Base-by-base conservation (phyloP, 768 basidiomycete species). In the Gymnopilus dilepis region DNA sequence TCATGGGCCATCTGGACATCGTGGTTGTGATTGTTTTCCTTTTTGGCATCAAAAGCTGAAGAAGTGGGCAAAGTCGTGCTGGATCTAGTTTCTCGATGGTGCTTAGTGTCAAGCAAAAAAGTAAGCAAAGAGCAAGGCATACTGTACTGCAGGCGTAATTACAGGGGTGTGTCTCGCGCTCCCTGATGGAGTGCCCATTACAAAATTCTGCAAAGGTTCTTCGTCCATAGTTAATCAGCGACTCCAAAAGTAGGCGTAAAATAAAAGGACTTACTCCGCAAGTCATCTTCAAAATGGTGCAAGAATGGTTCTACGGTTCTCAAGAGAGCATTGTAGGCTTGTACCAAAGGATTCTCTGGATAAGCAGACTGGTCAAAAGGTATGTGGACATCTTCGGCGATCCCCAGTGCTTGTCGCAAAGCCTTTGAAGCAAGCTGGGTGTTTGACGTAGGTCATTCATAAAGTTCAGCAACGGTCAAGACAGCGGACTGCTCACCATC, bases 351-450 rank as follows among this genome's bases (percentile, higher is more conserved):
- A 56, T 77, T 70, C 0, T 70, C 59, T 9, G 67, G 53, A 53
- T 73, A 74, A 1, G 65, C 61, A 0, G 72, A 65, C 15, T 74
- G 67, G 40, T 74, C 67, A 58, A 80, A 77, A n/a, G 76, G 69
- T 1, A 53, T 43, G 11, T 60, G 60, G 17, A 61, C 34, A 13
- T 70, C 70, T 30, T 65, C 34, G 52, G 63, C 45, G 40, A 69
- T 56, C 22, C 69, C 68, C 17, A 76, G 69, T 37, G 70, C 70
- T 4, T 64, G 67, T 54, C 72, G 70, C 58, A 82, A 70, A 19
- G 78, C 79, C 19, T 59, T 48, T 52, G 77, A 75, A 4, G 80
- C 80, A 26, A 72, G 73, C 82, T 83, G 63, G 33, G 33, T 22
- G 30, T 50, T 45, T 19, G 31, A 30, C 13, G 26, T 24, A 9